Conservation (phyloP, 257 asterid genomes). For the Solanum clarkiae region DNA sequence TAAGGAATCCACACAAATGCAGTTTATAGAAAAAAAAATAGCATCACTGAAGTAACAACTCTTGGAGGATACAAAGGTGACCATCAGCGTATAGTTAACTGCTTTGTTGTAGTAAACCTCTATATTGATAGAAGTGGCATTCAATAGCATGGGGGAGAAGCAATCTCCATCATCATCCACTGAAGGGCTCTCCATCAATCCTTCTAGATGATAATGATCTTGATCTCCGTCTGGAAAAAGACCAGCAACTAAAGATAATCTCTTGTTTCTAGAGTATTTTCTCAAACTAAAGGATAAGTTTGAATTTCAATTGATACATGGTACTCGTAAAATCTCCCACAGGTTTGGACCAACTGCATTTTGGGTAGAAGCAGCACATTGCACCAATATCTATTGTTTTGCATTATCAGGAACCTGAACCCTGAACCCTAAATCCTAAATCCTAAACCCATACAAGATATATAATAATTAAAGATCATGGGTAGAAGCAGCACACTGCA, state of each 20-base stretch:
- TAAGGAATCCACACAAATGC: constrained; percentile 35
- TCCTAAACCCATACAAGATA: background rate
- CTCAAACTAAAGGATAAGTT: background rate
- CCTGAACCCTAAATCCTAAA: no score
- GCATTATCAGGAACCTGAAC: background rate
- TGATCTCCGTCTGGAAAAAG: constrained; percentile 63
- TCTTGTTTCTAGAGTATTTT: background rate
- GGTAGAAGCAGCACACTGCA: no score
- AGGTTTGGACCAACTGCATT: background rate
- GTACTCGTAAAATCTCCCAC: background rate
- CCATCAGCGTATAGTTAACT: constrained; percentile 93
- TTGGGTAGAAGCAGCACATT: background rate
- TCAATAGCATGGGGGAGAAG: constrained; percentile 84
- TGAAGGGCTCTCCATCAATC: constrained; percentile 96
- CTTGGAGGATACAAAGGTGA: constrained; percentile 94
- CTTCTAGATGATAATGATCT: constrained; percentile 73
- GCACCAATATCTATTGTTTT: background rate
- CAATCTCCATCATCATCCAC: constrained; percentile 91
- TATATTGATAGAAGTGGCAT: constrained; percentile 81
- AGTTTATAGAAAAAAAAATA: background rate
- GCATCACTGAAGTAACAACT: background rate
- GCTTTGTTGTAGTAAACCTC: constrained; percentile 94
- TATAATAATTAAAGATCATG: no score
- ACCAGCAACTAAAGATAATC: background rate
- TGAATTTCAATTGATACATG: background rate